A percentile compares a stretch with the other conserved stretches of the same genome.
These are phyloP conservation scores for Malus asiatica DNA, from an alignment of 306 rosid genomes.

Conservation along the genomic window DNA sequence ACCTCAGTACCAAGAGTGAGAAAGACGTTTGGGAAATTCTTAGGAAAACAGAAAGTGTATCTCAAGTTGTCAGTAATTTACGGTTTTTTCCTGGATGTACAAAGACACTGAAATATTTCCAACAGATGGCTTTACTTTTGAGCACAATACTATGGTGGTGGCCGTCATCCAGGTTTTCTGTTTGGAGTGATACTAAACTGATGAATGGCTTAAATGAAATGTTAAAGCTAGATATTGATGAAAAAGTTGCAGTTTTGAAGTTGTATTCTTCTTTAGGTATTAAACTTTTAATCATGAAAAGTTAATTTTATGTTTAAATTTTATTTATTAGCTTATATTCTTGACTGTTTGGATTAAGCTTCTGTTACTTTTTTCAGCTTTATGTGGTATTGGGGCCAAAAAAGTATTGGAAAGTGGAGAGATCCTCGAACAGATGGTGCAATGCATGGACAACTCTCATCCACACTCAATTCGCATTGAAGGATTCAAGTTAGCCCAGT, in stretches of 20 bases:
- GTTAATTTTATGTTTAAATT: not conserved
- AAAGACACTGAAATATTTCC: constrained; percentile 40
- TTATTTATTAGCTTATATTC: constrained; percentile 5
- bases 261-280: constrained; percentile 80
- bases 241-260: constrained; percentile 53
- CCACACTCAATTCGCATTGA: constrained; percentile 53
- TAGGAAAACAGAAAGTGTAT: constrained; percentile 35
- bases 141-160: constrained; percentile 61
- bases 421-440: constrained; percentile 46
- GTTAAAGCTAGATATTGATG: constrained; percentile 28
- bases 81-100: constrained; percentile 25
- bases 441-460: constrained; percentile 54
- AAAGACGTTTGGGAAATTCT: constrained; percentile 54
- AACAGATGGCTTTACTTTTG: constrained; percentile 63
- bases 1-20: constrained; percentile 40
- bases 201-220: constrained; percentile 41
- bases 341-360: constrained; percentile 4
- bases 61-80: constrained; percentile 35
- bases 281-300: not conserved
- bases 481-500: constrained; percentile 72
- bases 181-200: constrained; percentile 49
- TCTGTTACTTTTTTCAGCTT: constrained; percentile 43
- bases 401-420: constrained; percentile 58
- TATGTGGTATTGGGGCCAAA: constrained; percentile 60
- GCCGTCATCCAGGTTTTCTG: constrained; percentile 63